A percentile compares a stretch with the other conserved stretches of the same genome.
Conservation (phyloP, 1,284 basidiomycete species). For the Irpex sp. region DNA sequence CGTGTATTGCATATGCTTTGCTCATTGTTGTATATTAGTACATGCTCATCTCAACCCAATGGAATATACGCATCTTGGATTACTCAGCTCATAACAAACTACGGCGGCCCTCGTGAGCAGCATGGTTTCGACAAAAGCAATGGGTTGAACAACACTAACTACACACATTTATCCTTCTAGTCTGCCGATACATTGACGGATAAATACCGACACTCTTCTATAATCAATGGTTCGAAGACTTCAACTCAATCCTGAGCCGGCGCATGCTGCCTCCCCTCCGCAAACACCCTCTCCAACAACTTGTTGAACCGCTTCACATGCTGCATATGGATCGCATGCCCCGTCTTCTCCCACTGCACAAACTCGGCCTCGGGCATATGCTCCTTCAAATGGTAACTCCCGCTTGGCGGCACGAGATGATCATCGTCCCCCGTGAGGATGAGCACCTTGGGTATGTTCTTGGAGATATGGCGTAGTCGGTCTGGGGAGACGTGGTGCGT, state of each 20-base stretch:
- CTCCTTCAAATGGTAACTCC: conserved; percentile 55
- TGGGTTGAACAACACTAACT: too few relatives aligned
- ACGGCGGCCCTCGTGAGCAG: too few relatives aligned
- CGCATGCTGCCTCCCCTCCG: conserved; percentile 40
- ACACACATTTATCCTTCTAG: too few relatives aligned
- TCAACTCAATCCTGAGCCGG: neutral
- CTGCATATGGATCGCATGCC: conserved; percentile 66
- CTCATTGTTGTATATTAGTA: neutral
- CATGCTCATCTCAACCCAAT: neutral
- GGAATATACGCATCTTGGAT: neutral
- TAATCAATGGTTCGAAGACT: neutral
- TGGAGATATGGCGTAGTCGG: conserved; percentile 51
- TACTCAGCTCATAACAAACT: too few relatives aligned
- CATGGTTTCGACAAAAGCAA: too few relatives aligned
- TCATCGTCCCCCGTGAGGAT: conserved; percentile 80
- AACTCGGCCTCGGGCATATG: conserved; percentile 68
- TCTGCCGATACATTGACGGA: too few relatives aligned
- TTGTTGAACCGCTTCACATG: conserved; percentile 45
- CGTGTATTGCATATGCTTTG: neutral
- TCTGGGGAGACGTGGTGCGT: conserved; percentile 61
- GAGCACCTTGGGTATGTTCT: conserved; percentile 51
- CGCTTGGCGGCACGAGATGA: conserved; percentile 53
- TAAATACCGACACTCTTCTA: neutral
- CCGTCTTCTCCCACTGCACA: conserved; percentile 56
- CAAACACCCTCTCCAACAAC: conserved; percentile 50